Conservation (phyloP, 345 rosid species). For the Corchorus olitorius region DNA sequence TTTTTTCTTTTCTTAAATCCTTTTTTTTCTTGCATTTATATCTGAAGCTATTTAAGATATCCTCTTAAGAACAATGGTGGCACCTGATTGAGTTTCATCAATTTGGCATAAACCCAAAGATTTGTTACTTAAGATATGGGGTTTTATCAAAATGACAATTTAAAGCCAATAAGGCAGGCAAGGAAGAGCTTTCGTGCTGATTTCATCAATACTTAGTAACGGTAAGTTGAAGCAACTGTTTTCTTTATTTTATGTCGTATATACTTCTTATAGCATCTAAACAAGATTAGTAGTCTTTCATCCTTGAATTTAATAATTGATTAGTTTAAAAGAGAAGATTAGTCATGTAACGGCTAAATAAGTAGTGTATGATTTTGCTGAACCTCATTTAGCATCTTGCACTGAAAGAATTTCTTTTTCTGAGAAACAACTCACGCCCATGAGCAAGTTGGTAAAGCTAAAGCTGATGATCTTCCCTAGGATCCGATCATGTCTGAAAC, state of each 20-base stretch:
- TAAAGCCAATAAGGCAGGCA: constrained; percentile 3
- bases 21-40: not conserved
- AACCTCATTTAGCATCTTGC: not conserved
- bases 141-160: no score
- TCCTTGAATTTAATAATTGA: not conserved
- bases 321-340: not conserved
- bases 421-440: not conserved
- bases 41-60: no score
- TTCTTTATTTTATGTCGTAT: not conserved
- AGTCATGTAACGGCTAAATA: constrained; percentile 2
- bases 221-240: not conserved
- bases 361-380: not conserved
- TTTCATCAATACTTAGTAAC: not conserved
- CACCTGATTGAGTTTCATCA: no score
- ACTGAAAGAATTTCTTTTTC: not conserved
- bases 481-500: not conserved
- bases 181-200: constrained; percentile 1
- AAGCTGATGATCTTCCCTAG: not conserved
- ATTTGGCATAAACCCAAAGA: no score
- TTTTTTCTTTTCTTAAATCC: not conserved
- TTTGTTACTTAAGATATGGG: no score
- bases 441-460: not conserved
- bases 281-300: not conserved
- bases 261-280: no score
- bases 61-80: not conserved